A percentile compares a stretch with the other conserved stretches of the same genome.
phyloP scores from a whole-genome alignment of 2,329 filamentous ascomycete genomes.

The Clarireedia monteithiana region DNA sequence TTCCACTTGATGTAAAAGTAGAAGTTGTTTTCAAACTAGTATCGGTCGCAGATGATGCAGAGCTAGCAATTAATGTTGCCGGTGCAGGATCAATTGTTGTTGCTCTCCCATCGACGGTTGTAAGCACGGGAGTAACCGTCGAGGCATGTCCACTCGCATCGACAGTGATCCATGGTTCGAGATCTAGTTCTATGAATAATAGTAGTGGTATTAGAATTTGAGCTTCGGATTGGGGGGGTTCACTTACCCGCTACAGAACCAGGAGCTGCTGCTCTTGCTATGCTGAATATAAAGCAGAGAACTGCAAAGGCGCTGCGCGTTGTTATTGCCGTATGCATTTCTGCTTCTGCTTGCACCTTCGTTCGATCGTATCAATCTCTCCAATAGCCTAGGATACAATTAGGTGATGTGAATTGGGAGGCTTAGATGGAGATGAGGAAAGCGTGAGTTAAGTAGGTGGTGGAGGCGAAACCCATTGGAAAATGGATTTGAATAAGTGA shows the following conservation, averaged over 20 bases:
- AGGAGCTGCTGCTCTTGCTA: neutral
- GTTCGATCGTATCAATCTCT: too few species aligned
- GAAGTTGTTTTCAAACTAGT: slow-evolving; percentile 5
- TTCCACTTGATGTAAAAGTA: slow-evolving; percentile 10
- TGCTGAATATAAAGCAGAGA: neutral
- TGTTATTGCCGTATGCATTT: neutral
- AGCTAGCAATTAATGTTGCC: slow-evolving; percentile 14
- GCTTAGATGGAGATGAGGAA: too few species aligned
- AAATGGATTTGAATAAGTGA: too few species aligned
- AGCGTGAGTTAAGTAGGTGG: too few species aligned
- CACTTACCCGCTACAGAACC: neutral
- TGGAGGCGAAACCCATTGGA: too few species aligned
- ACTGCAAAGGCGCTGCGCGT: neutral
- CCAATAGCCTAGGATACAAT: too few species aligned
- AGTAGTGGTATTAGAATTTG: neutral
- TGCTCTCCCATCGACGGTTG: slow-evolving; percentile 18
- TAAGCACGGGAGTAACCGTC: slow-evolving; percentile 23
- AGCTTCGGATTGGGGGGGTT: neutral
- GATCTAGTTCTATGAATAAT: slow-evolving; percentile 4
- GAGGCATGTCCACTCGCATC: slow-evolving; percentile 21
- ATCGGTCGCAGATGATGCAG: slow-evolving; percentile 4
- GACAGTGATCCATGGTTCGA: slow-evolving; percentile 24
- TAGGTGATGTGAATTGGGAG: too few species aligned
- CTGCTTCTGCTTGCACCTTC: neutral
- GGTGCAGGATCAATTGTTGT: slow-evolving; percentile 21